These are phyloP conservation scores for Neopestalotiopsis sp. DNA, from an alignment of 2,329 filamentous ascomycete genomes.

Conservation along the genomic window DNA sequence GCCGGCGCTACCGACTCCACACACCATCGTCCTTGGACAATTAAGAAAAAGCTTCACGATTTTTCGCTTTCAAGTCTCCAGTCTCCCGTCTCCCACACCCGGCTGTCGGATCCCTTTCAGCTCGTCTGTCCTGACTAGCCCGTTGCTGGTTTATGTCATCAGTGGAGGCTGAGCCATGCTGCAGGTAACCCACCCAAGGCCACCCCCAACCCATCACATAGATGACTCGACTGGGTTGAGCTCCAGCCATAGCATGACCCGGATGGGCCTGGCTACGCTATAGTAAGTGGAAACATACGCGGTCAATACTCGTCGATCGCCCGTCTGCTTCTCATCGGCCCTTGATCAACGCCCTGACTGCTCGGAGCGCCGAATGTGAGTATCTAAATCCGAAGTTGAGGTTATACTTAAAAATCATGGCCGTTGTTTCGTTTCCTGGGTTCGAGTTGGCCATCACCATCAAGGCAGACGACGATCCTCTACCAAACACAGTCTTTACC, in stretches of 20 bases:
- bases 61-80: not conserved
- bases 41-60: no score
- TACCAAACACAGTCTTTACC: not conserved
- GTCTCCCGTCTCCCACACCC: no score
- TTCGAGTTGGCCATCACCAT: not conserved
- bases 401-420: constrained; percentile 6
- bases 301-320: not conserved
- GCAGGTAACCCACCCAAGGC: not conserved
- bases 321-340: not conserved
- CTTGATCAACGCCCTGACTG: constrained; percentile 2
- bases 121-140: not conserved
- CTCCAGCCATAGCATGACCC: not conserved
- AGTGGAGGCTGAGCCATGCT: not conserved
- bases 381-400: constrained; percentile 1
- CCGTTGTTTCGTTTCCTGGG: not conserved
- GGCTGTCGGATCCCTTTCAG: not conserved
- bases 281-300: not conserved
- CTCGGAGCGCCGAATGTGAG: constrained; percentile 11
- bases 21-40: not conserved
- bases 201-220: not conserved
- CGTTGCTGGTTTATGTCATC: not conserved
- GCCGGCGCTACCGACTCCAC: not conserved
- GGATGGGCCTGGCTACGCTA: not conserved
- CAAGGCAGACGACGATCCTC: not conserved
- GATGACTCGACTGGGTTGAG: not conserved